Percentiles rank a stretch among this genome's conserved stretches.
Evolutionary conservation across 2,329 filamentous ascomycete genomes (phyloP).

Genomic region (Beauveria sp.): DNA sequence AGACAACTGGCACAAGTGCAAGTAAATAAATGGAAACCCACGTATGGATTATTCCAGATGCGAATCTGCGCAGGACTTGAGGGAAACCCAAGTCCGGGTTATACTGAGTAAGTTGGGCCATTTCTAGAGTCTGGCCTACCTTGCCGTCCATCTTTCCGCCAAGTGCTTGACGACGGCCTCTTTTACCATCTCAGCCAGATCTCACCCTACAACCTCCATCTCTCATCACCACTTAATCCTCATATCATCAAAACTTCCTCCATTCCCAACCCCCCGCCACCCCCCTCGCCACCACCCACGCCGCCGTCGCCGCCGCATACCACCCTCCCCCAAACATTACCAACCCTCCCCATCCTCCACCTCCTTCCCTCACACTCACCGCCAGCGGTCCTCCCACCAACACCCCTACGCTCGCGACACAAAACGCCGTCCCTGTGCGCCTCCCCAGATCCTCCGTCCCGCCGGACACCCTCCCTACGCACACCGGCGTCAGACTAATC

Average conservation of each 20-base stretch:
- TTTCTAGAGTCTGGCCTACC: too few relatives aligned
- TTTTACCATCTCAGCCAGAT: too few relatives aligned
- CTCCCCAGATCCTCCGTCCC: slow-evolving; percentile 58
- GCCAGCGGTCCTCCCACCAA: slow-evolving; percentile 53
- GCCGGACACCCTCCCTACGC: slow-evolving; percentile 61
- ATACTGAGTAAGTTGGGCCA: too few relatives aligned
- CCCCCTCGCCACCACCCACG: slow-evolving; percentile 17
- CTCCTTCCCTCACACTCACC: slow-evolving; percentile 41
- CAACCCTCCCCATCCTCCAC: slow-evolving; percentile 43
- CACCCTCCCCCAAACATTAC: slow-evolving; percentile 44
- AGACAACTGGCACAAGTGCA: too few relatives aligned
- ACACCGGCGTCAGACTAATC: slow-evolving; percentile 64
- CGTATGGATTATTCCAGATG: too few relatives aligned
- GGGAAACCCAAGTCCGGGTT: too few relatives aligned
- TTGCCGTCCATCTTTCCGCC: too few relatives aligned
- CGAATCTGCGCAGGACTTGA: too few relatives aligned
- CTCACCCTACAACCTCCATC: too few relatives aligned
- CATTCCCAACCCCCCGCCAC: slow-evolving; percentile 17
- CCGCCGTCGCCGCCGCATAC: slow-evolving; percentile 37
- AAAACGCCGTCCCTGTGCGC: slow-evolving; percentile 64
- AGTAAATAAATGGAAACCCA: too few relatives aligned
- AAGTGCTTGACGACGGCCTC: too few relatives aligned
- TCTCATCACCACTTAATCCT: too few relatives aligned
- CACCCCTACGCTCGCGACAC: slow-evolving; percentile 53
- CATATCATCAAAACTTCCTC: background rate